phyloP scores from a whole-genome alignment of 768 basidiomycete genomes.

The Leccinum sublutescens region DNA sequence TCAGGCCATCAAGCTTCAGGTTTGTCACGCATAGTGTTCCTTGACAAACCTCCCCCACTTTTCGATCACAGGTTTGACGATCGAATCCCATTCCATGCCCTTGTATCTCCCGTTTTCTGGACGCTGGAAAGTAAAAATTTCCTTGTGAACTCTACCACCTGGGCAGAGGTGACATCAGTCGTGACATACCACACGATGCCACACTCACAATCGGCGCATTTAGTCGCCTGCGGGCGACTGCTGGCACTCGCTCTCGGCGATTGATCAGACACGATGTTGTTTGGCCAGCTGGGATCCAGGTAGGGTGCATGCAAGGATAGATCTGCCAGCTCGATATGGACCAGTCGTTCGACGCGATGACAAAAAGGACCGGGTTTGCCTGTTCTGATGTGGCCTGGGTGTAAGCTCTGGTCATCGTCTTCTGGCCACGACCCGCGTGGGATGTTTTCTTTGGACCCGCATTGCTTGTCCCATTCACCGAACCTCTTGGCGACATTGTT shows the following conservation, averaged over 20 bases:
- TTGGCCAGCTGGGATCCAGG: constrained; percentile 49
- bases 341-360: constrained; percentile 73
- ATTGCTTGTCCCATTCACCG: constrained; percentile 80
- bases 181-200: neutral
- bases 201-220: constrained; percentile 47
- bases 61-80: constrained; percentile 75
- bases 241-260: constrained; percentile 5
- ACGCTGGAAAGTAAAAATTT: constrained; percentile 74
- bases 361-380: constrained; percentile 64
- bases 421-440: constrained; percentile 75
- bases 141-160: constrained; percentile 66
- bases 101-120: constrained; percentile 50
- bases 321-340: constrained; percentile 80
- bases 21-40: constrained; percentile 30
- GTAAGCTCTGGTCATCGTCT: constrained; percentile 45
- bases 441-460: constrained; percentile 72
- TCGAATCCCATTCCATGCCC: constrained; percentile 69
- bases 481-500: constrained; percentile 70
- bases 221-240: constrained; percentile 16
- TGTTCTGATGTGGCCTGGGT: constrained; percentile 63
- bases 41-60: constrained; percentile 71
- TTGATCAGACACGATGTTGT: constrained; percentile 30
- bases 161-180: constrained; percentile 7
- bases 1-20: neutral
- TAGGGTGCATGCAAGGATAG: constrained; percentile 58